Conservation (phyloP, 2,329 filamentous ascomycete genomes). For the Ophiostoma angusticollis region DNA sequence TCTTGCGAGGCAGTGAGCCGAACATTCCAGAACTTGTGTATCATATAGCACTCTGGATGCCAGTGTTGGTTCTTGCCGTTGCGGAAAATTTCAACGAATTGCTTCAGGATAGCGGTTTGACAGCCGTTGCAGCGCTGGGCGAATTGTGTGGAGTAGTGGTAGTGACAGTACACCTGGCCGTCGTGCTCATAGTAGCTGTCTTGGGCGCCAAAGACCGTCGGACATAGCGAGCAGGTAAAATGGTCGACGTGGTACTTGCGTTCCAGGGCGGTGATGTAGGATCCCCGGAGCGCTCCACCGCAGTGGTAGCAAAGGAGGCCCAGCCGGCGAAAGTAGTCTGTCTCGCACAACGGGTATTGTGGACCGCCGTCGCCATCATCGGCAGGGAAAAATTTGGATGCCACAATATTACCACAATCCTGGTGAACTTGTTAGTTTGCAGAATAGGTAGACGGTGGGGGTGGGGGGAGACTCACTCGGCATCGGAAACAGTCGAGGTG, state of each 20-base stretch:
- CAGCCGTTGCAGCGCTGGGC: slow-evolving; percentile 94
- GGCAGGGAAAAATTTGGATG: slow-evolving; percentile 96
- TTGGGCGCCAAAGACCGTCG: slow-evolving; percentile 93
- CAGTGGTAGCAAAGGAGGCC: slow-evolving; percentile 87
- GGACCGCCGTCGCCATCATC: slow-evolving; percentile 74
- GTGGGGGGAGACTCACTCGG: slow-evolving; percentile 47
- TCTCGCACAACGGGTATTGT: slow-evolving; percentile 95
- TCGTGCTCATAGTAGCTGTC: slow-evolving; percentile 99
- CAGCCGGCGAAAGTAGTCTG: slow-evolving; percentile 88
- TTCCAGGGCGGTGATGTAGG: slow-evolving; percentile 94
- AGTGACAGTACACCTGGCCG: slow-evolving; percentile 92
- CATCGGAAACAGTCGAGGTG: slow-evolving; percentile 98
- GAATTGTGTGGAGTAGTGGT: slow-evolving; percentile 96
- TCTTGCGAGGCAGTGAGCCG: slow-evolving; percentile 56
- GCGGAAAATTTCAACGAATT: slow-evolving; percentile 97
- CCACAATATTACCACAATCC: slow-evolving; percentile 95
- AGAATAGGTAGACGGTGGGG: background rate
- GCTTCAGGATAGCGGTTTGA: slow-evolving; percentile 92
- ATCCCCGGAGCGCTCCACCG: slow-evolving; percentile 82
- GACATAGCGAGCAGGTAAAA: slow-evolving; percentile 94
- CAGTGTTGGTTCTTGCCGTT: slow-evolving; percentile 98
- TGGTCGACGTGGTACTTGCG: slow-evolving; percentile 99
- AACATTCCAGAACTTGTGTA: slow-evolving; percentile 99
- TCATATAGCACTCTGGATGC: slow-evolving; percentile 99
- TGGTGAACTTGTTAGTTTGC: slow-evolving; percentile 46